Conservation (phyloP, 331 rosid species). For the Cydonia oblonga region DNA sequence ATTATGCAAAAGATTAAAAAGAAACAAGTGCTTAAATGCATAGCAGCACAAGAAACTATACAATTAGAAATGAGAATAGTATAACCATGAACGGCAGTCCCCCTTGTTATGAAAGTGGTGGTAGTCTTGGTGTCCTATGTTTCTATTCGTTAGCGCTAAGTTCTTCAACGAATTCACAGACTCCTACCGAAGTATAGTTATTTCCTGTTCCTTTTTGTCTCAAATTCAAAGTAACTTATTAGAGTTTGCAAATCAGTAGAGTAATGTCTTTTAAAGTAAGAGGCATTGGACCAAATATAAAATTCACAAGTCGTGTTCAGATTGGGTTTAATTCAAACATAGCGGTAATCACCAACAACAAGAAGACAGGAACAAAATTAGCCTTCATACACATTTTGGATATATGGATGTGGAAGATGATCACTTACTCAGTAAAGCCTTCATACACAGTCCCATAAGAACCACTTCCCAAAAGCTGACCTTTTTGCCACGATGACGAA, state of each 20-base stretch:
- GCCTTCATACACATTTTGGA: background rate
- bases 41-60: background rate
- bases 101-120: background rate
- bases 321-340: background rate
- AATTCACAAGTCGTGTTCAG: no score
- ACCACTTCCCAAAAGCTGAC: constrained; percentile 50
- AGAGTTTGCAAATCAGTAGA: no score
- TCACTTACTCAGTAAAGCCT: constrained; percentile 48
- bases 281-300: no score
- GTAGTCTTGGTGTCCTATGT: background rate
- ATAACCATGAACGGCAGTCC: background rate
- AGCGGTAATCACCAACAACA: background rate
- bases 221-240: background rate
- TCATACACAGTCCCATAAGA: constrained; percentile 61
- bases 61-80: background rate
- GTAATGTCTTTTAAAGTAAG: no score
- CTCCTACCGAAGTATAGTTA: background rate
- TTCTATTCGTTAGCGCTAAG: background rate
- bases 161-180: background rate
- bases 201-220: background rate
- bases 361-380: background rate
- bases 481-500: constrained; percentile 55
- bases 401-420: background rate
- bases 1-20: background rate
- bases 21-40: background rate